Base-by-base conservation (phyloP, 176 grass and related monocot genomes). In the Saccharum spontaneum region DNA sequence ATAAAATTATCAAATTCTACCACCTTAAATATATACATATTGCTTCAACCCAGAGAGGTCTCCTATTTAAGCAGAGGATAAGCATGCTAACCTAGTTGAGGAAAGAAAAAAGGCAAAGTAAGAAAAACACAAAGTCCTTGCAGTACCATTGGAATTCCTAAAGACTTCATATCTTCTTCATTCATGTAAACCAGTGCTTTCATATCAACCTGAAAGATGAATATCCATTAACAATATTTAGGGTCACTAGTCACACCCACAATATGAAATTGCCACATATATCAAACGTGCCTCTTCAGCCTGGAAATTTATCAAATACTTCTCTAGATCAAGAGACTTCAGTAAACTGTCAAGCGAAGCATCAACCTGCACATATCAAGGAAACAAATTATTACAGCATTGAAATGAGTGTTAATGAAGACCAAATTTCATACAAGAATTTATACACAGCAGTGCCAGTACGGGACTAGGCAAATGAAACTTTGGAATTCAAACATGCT, bases 131-230 rank as follows among this genome's bases (percentile, higher is more conserved):
- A 67, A 10, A 43, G 2, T 23, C 45, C 30, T 75, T 69, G 24
- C 37, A 44, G 74, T 95, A 88, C 93, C 93, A 95, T 92, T 57
- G 93, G 93, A 92, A 95, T 92, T 65, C 93, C 93, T 82, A 90
- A 78, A 49, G 83, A 41, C 67, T 92, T 92, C 72, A 95, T 82
- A 79, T 95, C 93, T 50, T 88, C 85, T 79, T 95, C 93, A n/a
- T 85, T 92, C 93, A 95, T 92, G 80, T 92, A 89, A 54, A 81
- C 65, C 60, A 90, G 8, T 71, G 86, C 90, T 78, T 87, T 90
- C 93, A 95, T 95, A 86, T 95, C 90, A 84, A 95, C 80, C 90
- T 95, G 75, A 83, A 84, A 79, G 82, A 46, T 52, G 20, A 82
- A 64, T 49, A 78, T 67, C 45, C 28, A 67, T 40, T 45, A 44